Evolutionary conservation across 78 protist genomes (phyloP), one percentile per base, ranked within the genome.

Genomic region (Dictyostelium capitatum): DNA sequence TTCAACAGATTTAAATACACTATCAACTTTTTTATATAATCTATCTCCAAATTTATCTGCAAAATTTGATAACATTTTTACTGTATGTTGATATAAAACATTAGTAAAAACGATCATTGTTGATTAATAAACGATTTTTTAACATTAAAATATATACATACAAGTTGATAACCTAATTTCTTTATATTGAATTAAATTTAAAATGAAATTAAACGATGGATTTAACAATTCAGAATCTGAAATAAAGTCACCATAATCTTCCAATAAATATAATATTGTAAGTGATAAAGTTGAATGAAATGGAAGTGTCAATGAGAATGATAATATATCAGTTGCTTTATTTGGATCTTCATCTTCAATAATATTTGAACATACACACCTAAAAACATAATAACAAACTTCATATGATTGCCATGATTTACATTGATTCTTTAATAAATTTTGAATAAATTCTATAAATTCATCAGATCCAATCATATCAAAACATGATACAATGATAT

Each of bases 361-460:
- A 15, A 87, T 50, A 30, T 23, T 25, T 51, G 59, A 30, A 65
- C 64, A 43, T 30, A 87, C 70, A 51, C 93, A 87, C 17, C 84
- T 59, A 87, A 87, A 87, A 20, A 77, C 83, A 87, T 77, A 87
- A 32, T 59, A 19, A 51, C 77, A 79, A 6, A 87, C 93, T 65
- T 87, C 93, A 59, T 46, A 85, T 41, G 92, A 85, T 75, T 85
- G 92, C 92, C 92, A 85, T 23, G 73, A 57, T 59, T 85, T 85
- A 48, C 92, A 85, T 59, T 85, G 54, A 59, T 46, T 85, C 59
- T 57, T 85, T 56, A 75, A 72, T 48, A 85, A 48, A 48, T 75
- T 59, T 20, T 85, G 62, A 7, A 59, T 41, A 48, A 46, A 85
- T 8, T 74, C 50, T 20, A 85, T n/a, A 75, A 75, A 85, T 30